phyloP scores from a whole-genome alignment of 257 asterid genomes.

The Plantago elongata region DNA sequence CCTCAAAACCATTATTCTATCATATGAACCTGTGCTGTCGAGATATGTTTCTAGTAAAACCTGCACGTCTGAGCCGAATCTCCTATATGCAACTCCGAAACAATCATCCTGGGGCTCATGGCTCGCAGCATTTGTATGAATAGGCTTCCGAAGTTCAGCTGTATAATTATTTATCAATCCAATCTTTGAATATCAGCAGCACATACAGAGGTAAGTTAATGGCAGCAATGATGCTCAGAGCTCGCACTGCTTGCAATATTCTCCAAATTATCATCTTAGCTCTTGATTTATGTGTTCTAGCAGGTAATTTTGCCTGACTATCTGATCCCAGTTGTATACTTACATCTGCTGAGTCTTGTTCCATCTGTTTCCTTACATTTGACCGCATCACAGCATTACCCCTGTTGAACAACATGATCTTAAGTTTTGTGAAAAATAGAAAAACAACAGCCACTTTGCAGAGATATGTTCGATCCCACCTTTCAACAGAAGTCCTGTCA shows the following conservation, averaged over 20 bases:
- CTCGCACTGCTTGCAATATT: constrained; percentile 43
- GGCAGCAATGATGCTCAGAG: constrained; percentile 54
- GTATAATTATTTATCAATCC: constrained; percentile 67
- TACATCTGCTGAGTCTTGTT: constrained; percentile 37
- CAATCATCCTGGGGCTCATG: no score
- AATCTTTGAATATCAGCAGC: constrained; percentile 78
- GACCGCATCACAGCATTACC: constrained; percentile 79
- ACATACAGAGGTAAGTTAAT: constrained; percentile 74
- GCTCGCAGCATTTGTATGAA: no score
- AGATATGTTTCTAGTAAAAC: no score
- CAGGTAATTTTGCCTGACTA: constrained; percentile 15
- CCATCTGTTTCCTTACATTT: constrained; percentile 48
- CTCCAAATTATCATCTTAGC: constrained; percentile 53
- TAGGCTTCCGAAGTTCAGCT: no score
- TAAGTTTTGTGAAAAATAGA: neutral
- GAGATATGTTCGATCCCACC: constrained; percentile 34
- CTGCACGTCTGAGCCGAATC: no score
- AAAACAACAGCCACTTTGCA: no score
- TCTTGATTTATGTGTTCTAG: constrained; percentile 46
- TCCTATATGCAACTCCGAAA: no score
- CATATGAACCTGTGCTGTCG: no score
- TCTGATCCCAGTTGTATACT: constrained; percentile 49
- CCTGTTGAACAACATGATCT: constrained; percentile 33
- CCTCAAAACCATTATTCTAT: no score
- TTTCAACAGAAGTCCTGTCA: constrained; percentile 45